These are phyloP conservation scores for Lumnitzera littorea DNA, from an alignment of 345 rosid species.

Conservation along the genomic window DNA sequence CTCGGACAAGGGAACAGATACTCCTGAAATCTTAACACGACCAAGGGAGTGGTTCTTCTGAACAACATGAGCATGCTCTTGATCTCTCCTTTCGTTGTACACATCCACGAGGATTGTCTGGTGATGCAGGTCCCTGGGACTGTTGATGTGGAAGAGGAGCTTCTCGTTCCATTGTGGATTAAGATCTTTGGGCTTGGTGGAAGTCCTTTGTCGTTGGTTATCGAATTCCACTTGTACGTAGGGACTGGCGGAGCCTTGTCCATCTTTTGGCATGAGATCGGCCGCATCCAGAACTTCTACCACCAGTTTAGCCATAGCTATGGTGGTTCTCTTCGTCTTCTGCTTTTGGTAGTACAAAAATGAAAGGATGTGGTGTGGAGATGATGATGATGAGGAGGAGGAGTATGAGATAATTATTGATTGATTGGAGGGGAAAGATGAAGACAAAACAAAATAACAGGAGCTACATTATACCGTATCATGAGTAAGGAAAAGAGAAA, in stretches of 20 bases:
- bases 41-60: conserved; percentile 11
- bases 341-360: no score
- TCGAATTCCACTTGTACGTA: conserved; percentile 19
- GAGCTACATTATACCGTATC: no score
- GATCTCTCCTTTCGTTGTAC: conserved; percentile 9
- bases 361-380: no score
- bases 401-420: no score
- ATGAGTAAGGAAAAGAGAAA: no score
- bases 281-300: conserved; percentile 17
- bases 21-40: conserved; percentile 12
- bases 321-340: no score
- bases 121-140: conserved; percentile 1
- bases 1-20: conserved; percentile 3
- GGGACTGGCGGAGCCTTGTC: conserved; percentile 19
- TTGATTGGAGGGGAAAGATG: no score
- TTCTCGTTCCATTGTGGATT: conserved; percentile 21
- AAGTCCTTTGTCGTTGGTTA: conserved; percentile 6
- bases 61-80: no score
- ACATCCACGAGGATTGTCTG: conserved; percentile 5
- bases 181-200: conserved; percentile 9
- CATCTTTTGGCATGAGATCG: conserved; percentile 24
- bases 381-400: no score
- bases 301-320: conserved; percentile 9
- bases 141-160: conserved; percentile 7
- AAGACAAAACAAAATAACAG: no score